Base-by-base conservation (phyloP, 495 filamentous ascomycete species). In the Astrocystis sublimbata region DNA sequence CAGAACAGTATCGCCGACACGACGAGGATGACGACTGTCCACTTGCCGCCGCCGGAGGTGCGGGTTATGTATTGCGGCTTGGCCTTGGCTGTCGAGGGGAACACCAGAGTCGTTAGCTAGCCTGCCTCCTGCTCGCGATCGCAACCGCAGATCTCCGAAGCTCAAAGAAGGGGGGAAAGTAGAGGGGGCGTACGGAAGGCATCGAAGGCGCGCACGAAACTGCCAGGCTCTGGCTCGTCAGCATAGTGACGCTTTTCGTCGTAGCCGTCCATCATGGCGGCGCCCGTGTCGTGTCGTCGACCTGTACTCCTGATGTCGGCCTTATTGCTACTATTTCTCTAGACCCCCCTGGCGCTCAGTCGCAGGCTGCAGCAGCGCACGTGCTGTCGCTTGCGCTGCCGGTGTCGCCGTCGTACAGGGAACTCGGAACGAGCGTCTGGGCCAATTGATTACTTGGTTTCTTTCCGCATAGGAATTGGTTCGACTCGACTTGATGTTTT, bases 51-150 rank as follows among this genome's bases (percentile, higher is more conserved):
- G 68, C 86, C 88, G 38, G 87, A 84, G 49, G 91, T 90, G 56
- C 85, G 86, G 30, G 89, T 87, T 38, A 91, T 86, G 76, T 97
- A 99, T 68, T 90, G 89, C n/a, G 91, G 80, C 83, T 96, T 96
- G 59, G 91, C 90, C 86, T 99, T 99, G 46, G 94, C 93, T 97
- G 67, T 28, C 49, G 41, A 19, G 59, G 53, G 56, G n/a, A n/a
- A n/a, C n/a, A n/a, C n/a, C n/a, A 31, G 30, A 21, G 46, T 42
- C 52, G 13, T 8, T 35, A 53, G 68, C 76, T 67, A 79, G 75
- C 66, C 28, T 21, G 7, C 1, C 12, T 31, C 47, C 19, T 38
- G 40, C 40, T 45, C 21, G 9, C n/a, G n/a, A n/a, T n/a, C n/a
- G n/a, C n/a, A n/a, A n/a, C n/a, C n/a, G n/a, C n/a, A n/a, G n/a